Evolutionary conservation across 306 rosid species (phyloP).

Genomic region (Prinsepia uniflora): DNA sequence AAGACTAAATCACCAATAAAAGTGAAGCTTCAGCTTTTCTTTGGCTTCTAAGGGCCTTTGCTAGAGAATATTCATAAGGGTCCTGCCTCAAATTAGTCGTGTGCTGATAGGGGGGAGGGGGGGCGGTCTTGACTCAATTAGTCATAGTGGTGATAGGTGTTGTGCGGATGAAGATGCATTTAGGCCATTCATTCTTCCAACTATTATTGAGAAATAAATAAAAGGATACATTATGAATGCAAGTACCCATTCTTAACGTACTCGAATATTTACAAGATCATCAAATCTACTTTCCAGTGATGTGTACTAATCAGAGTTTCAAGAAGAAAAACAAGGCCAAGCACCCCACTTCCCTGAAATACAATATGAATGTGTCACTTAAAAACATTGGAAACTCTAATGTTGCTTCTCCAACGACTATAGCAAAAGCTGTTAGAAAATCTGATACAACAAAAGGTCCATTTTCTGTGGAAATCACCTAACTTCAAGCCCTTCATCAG

Average conservation of each 20-base stretch:
- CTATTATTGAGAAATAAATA: not conserved
- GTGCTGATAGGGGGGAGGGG: slow-evolving; percentile 5
- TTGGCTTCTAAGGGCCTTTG: slow-evolving; percentile 21
- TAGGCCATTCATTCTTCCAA: slow-evolving; percentile 1
- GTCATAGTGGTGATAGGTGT: slow-evolving; percentile 8
- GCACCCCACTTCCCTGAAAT: slow-evolving; percentile 13
- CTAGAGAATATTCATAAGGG: slow-evolving; percentile 23
- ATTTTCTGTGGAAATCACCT: slow-evolving; percentile 26
- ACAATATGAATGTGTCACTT: slow-evolving; percentile 8
- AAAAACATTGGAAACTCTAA: slow-evolving; percentile 21
- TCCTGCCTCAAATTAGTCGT: slow-evolving; percentile 3
- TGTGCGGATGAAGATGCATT: slow-evolving; percentile 14
- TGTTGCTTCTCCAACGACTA: slow-evolving; percentile 20
- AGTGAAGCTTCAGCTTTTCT: slow-evolving; percentile 33
- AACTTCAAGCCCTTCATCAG: slow-evolving; percentile 27
- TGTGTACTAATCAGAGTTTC: slow-evolving; percentile 12
- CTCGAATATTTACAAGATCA: not conserved
- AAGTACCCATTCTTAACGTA: not conserved
- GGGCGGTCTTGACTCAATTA: not conserved
- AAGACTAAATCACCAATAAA: slow-evolving; percentile 15
- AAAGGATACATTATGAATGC: not conserved
- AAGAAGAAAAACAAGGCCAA: slow-evolving; percentile 1
- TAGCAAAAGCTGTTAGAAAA: slow-evolving; percentile 21
- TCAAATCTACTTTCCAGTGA: not conserved
- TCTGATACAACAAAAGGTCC: slow-evolving; percentile 14